Base-by-base conservation (phyloP, 2,329 filamentous ascomycete genomes). In the Anthostomella pinea region DNA sequence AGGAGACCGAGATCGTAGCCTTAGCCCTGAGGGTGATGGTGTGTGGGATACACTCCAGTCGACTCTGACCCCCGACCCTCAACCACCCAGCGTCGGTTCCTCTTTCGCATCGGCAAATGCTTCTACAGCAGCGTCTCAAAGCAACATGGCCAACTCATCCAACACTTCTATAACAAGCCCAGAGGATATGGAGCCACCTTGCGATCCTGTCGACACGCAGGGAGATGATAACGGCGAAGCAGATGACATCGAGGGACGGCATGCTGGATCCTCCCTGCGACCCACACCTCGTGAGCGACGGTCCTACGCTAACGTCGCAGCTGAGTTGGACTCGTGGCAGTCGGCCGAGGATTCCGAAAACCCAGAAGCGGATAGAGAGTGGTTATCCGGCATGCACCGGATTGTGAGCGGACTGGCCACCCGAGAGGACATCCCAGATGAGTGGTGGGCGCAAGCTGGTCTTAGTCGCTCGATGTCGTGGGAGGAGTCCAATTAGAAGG, bases 31-130 rank as follows among this genome's bases (percentile, higher is more conserved):
- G 35, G 72, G 68, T 24, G 74, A 79, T 45, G 72, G 74, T 32
- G 70, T 72, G 1, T 96, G 90, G 90, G 84, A 91, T 41, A 87
- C 82, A 3, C 79, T 96, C 35, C 69, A 89, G 39, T 83, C 77
- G 6, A 94, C 87, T 0, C 75, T 96, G 43, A 83, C 85, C 0
- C 87, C 87, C 1, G 89, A 95, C 58, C 81, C 84, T 11, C 83
- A 87, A 43, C 75, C 87, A 3, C 87, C 89, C 1, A 94, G 85
- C 51, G 77, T 80, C 2, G 80, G 85, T 19, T 90, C 88, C 1
- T 95, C 89, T 1, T 95, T 95, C 58, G 77, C 82, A 0, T 90
- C 86, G 8, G 72, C 73, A 1, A 68, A 68, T n/a, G 69, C 69
- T 9, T 75, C 75, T 0, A 63, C 63, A 3, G 57, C 56, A 3